phyloP scores from a whole-genome alignment of 768 basidiomycete species.

The Termitomyces sp. region DNA sequence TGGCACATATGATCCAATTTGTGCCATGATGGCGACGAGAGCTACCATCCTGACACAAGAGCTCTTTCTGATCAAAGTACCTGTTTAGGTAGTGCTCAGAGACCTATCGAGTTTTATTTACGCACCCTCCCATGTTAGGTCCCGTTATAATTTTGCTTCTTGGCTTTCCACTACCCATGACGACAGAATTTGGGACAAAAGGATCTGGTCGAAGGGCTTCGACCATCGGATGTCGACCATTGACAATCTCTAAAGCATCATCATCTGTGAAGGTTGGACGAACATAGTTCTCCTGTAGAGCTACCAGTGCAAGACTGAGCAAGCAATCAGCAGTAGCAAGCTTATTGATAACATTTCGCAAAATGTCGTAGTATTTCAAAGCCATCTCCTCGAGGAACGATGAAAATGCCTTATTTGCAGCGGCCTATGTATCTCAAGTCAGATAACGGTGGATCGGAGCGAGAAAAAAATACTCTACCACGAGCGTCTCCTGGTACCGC shows the following conservation, averaged over 20 bases:
- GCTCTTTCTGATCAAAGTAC: constrained; percentile 56
- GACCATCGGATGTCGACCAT: constrained; percentile 94
- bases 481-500: constrained; percentile 68
- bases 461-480: constrained; percentile 24
- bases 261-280: constrained; percentile 73
- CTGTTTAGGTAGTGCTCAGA: not conserved
- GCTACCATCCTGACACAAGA: constrained; percentile 79
- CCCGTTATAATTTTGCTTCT: constrained; percentile 76
- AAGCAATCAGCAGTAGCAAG: constrained; percentile 87
- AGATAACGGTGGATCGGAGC: not conserved
- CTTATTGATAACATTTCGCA: constrained; percentile 76
- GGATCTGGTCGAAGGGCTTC: constrained; percentile 75
- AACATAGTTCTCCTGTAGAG: constrained; percentile 70
- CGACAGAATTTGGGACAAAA: constrained; percentile 81
- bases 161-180: constrained; percentile 51
- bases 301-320: constrained; percentile 77
- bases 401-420: constrained; percentile 61
- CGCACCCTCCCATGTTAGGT: constrained; percentile 78
- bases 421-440: constrained; percentile 33
- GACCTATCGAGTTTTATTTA: constrained; percentile 6
- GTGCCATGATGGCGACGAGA: constrained; percentile 76
- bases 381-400: constrained; percentile 70
- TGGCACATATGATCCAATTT: constrained; percentile 93
- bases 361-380: constrained; percentile 58
- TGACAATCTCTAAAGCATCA: constrained; percentile 64